These are phyloP conservation scores for Backusella macrospora DNA, from an alignment of 192 early-diverging fungal genomes.

Conservation along the genomic window DNA sequence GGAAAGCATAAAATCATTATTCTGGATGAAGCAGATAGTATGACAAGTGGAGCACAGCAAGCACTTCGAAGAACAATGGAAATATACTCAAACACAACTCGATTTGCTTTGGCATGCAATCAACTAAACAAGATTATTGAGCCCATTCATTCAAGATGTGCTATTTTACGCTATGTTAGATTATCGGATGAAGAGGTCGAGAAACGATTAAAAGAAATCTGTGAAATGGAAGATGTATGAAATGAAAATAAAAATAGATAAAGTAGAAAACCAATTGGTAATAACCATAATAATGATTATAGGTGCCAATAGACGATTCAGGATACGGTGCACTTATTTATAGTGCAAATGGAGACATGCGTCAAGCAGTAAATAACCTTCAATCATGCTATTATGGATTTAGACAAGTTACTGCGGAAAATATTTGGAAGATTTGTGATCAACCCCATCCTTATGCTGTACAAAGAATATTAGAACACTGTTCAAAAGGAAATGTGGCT, in stretches of 20 bases:
- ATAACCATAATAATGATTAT: not conserved
- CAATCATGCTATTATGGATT: constrained; percentile 91
- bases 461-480: constrained; percentile 70
- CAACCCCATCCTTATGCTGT: constrained; percentile 90
- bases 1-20: constrained; percentile 90
- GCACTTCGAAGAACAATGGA: constrained; percentile 98
- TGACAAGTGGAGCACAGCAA: constrained; percentile 97
- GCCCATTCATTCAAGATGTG: constrained; percentile 95
- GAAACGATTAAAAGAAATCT: constrained; percentile 82
- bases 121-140: constrained; percentile 96
- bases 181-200: constrained; percentile 80
- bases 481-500: constrained; percentile 68
- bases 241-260: no score
- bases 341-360: constrained; percentile 97
- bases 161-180: constrained; percentile 84
- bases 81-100: constrained; percentile 92
- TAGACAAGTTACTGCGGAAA: constrained; percentile 79
- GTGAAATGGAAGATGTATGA: constrained; percentile 74
- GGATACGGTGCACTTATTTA: constrained; percentile 94
- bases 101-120: constrained; percentile 98
- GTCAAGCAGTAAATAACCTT: constrained; percentile 96
- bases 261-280: not conserved
- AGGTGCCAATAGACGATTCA: constrained; percentile 84
- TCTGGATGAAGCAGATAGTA: constrained; percentile 98
- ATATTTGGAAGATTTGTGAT: constrained; percentile 98